Percentiles rank a stretch among this genome's conserved stretches.
Evolutionary conservation across 208 protist species (phyloP).

Genomic region (Leptomonas seymouri): DNA sequence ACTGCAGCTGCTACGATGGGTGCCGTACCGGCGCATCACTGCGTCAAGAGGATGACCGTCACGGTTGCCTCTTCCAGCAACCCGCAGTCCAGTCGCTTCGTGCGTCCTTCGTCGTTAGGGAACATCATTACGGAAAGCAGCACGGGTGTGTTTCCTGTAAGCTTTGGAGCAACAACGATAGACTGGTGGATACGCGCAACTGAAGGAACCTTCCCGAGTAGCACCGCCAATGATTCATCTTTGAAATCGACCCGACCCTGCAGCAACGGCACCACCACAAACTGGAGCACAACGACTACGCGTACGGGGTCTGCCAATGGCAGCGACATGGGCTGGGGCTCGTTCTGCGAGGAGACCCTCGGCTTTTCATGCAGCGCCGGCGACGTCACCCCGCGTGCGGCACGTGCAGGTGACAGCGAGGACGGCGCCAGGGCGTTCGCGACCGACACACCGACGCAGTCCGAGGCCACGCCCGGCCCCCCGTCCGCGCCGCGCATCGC

Average conservation of each 20-base stretch:
- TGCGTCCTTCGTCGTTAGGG: not conserved
- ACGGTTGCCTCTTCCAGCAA: conserved; percentile 13
- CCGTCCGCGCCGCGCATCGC: not conserved
- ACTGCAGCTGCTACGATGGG: not conserved
- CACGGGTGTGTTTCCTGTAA: not conserved
- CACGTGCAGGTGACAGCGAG: not conserved
- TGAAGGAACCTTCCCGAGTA: not conserved
- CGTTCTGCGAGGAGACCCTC: conserved; percentile 9
- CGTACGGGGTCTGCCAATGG: not conserved
- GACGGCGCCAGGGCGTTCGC: not conserved
- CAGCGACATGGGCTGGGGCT: not conserved
- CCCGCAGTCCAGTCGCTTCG: not conserved
- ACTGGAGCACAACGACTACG: no score
- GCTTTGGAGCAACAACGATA: not conserved
- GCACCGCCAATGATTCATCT: no score
- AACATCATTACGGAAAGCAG: not conserved
- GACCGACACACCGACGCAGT: conserved; percentile 2
- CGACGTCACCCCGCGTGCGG: conserved; percentile 1
- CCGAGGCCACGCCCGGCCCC: conserved; percentile 10
- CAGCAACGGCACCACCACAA: no score
- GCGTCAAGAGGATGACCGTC: conserved; percentile 4
- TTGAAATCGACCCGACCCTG: no score
- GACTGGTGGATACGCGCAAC: not conserved
- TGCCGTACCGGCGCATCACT: not conserved
- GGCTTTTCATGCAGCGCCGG: conserved; percentile 9